Evolutionary conservation across 257 asterid species (phyloP), one percentile per base, ranked within the genome.

Genomic region (Ocimum tenuiflorum): DNA sequence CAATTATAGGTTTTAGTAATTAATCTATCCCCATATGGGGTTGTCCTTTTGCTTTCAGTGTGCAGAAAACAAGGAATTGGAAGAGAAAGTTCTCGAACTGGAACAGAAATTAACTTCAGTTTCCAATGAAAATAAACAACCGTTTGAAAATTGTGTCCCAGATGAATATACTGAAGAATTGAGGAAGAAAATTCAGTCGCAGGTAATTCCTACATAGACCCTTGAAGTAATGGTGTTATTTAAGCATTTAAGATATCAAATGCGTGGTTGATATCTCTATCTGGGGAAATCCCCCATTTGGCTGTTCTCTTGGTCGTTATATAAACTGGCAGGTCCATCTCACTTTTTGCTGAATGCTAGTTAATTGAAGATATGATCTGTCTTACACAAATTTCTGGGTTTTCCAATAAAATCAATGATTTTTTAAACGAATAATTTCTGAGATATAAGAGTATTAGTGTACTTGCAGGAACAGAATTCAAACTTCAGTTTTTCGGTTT

Each of bases 61-160:
- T 71, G 81, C 80, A 33, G 97, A 89, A 77, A 89, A 77, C 81
- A 80, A 76, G 78, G 99, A 87, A 67, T 73, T 89, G 65, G 80
- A 71, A 63, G 96, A 87, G 67, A 86, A 62, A 73, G 71, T 82
- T 69, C 47, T 60, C 80, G 69, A 13, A 53, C 76, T 92, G 77
- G 96, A 92, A 80, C 87, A 81, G 71, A 88, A 87, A 78, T 79
- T 89, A 49, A 86, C 84, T 54, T 73, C 80, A 55, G 76, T 75
- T 51, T 42, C 82, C 20, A 63, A 78, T 66, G 88, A 70, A 67
- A 84, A 77, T 60, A 56, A 57, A 60, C 65, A 75, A 53, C 56
- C 75, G 27, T 41, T 78, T 42, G 87, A 76, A 64, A 83, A 80
- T 50, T 27, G 72, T 67, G 70, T 71, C 60, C 78, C 86, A 42